phyloP scores from a whole-genome alignment of 768 basidiomycete genomes.

The Suillus weaverae region DNA sequence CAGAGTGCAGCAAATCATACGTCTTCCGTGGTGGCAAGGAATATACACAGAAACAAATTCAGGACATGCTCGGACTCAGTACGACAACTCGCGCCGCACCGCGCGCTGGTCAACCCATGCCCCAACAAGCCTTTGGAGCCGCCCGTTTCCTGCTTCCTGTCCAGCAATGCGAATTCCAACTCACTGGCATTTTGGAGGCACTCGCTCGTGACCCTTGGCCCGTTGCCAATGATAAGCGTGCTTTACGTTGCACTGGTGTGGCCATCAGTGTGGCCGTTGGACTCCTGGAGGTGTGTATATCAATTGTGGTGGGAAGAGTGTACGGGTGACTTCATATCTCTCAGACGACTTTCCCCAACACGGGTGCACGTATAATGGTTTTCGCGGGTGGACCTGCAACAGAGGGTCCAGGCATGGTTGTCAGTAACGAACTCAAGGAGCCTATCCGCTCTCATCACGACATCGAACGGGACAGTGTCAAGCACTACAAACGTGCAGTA shows the following conservation, averaged over 20 bases:
- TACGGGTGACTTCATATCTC: background rate
- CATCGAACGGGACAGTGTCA: slow-evolving; percentile 94
- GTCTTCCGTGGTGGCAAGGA: slow-evolving; percentile 99
- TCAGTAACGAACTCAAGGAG: slow-evolving; percentile 92
- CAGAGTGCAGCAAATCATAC: slow-evolving; percentile 95
- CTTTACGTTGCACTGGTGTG: slow-evolving; percentile 92
- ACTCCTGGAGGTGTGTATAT: slow-evolving; percentile 67
- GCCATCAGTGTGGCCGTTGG: slow-evolving; percentile 93
- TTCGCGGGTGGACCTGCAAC: slow-evolving; percentile 95
- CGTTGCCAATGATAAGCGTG: slow-evolving; percentile 90
- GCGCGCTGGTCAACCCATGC: slow-evolving; percentile 81
- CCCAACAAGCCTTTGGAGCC: slow-evolving; percentile 79
- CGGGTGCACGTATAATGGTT: slow-evolving; percentile 94
- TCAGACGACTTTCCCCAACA: slow-evolving; percentile 88
- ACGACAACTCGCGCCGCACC: slow-evolving; percentile 75
- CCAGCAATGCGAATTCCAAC: slow-evolving; percentile 92
- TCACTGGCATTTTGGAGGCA: slow-evolving; percentile 89
- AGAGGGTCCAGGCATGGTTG: slow-evolving; percentile 96
- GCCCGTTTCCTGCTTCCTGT: slow-evolving; percentile 91
- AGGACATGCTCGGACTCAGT: slow-evolving; percentile 90
- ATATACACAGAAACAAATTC: slow-evolving; percentile 93
- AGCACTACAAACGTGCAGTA: slow-evolving; percentile 94
- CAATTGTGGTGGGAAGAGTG: background rate
- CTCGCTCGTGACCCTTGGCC: slow-evolving; percentile 95
- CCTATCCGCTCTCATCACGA: slow-evolving; percentile 99